Evolutionary conservation across 2,329 filamentous ascomycete genomes (phyloP).

Genomic region (Fusarium begoniae): DNA sequence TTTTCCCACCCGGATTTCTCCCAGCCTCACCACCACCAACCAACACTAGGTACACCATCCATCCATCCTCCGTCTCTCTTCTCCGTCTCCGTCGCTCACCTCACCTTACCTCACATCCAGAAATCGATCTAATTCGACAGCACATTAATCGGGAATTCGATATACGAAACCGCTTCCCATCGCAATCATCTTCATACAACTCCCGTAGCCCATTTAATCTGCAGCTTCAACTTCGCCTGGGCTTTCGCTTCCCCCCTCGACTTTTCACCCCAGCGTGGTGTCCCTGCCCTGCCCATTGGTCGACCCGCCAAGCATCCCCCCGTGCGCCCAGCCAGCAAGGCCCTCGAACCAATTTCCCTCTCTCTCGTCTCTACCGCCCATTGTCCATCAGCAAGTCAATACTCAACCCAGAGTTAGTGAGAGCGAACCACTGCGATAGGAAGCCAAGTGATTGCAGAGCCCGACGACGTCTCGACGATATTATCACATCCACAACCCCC

Average conservation of each 20-base stretch:
- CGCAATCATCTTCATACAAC: constrained; percentile 36
- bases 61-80: constrained; percentile 13
- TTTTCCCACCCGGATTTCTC: constrained; percentile 36
- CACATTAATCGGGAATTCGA: constrained; percentile 18
- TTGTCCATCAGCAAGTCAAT: constrained; percentile 31
- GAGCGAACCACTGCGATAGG: constrained; percentile 5
- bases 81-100: constrained; percentile 6
- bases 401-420: constrained; percentile 29
- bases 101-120: constrained; percentile 16
- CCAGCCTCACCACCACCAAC: constrained; percentile 37
- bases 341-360: constrained; percentile 43
- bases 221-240: not conserved
- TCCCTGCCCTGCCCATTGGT: constrained; percentile 36
- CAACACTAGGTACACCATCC: not conserved
- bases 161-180: constrained; percentile 18
- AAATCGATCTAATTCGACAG: constrained; percentile 20
- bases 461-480: constrained; percentile 20
- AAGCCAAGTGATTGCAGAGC: constrained; percentile 6
- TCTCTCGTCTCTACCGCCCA: constrained; percentile 30
- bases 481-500: constrained; percentile 13
- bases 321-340: constrained; percentile 41
- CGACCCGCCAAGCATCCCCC: constrained; percentile 41
- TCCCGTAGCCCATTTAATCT: constrained; percentile 9
- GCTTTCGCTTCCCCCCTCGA: constrained; percentile 11
- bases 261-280: constrained; percentile 31